A percentile compares a stretch with the other conserved stretches of the same genome.
Evolutionary conservation across 2,329 filamentous ascomycete genomes (phyloP).

Genomic region (Paraphoma chrysanthemicola): DNA sequence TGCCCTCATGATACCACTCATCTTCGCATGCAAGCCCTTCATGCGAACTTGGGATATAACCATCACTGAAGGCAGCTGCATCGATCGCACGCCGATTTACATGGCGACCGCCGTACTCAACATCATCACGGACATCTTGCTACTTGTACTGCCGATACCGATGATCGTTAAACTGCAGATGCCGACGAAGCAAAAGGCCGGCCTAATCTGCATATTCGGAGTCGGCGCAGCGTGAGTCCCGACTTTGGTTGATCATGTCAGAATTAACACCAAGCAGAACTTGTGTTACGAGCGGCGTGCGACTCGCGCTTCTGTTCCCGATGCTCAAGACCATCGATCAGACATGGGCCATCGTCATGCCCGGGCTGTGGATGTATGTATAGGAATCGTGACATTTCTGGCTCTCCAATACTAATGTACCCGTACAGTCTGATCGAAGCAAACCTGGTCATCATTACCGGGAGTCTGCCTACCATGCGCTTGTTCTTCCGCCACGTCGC

Average conservation of each 20-base stretch:
- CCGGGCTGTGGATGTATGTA: constrained; percentile 19
- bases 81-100: constrained; percentile 25
- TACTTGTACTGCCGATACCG: constrained; percentile 23
- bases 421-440: constrained; percentile 45
- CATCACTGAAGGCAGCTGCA: constrained; percentile 18
- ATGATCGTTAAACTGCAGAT: constrained; percentile 27
- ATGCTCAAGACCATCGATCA: constrained; percentile 15
- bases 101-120: constrained; percentile 28
- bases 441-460: constrained; percentile 52
- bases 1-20: constrained; percentile 23
- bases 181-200: constrained; percentile 19
- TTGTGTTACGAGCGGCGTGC: constrained; percentile 14
- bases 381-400: background rate
- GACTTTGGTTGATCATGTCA: background rate
- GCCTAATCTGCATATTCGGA: constrained; percentile 23
- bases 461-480: constrained; percentile 50
- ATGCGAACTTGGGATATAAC: constrained; percentile 24
- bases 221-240: constrained; percentile 20
- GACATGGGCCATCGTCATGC: constrained; percentile 21
- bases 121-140: constrained; percentile 25
- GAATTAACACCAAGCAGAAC: constrained; percentile 1
- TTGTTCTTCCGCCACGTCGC: constrained; percentile 50
- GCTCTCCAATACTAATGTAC: background rate
- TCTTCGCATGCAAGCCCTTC: constrained; percentile 30
- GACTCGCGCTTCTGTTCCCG: constrained; percentile 9